These are phyloP conservation scores for Phaeotremella skinneri DNA, from an alignment of 768 basidiomycete species.

Conservation along the genomic window DNA sequence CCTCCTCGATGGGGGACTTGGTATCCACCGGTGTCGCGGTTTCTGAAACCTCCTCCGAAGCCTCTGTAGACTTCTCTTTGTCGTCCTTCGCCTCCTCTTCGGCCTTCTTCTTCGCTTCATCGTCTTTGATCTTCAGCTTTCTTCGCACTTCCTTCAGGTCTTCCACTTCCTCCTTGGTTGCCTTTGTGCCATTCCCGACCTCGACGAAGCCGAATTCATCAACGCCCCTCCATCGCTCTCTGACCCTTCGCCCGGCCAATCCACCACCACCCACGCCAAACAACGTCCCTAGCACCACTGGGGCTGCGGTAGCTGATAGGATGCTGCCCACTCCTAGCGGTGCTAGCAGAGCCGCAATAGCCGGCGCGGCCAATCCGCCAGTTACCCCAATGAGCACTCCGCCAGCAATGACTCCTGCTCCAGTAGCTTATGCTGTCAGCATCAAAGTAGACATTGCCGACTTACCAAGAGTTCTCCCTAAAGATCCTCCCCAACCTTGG, in stretches of 20 bases:
- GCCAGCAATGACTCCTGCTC: constrained; percentile 52
- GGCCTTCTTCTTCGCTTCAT: constrained; percentile 14
- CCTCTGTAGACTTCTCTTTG: constrained; percentile 12
- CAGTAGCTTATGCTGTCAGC: constrained; percentile 49
- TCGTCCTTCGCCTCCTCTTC: not conserved
- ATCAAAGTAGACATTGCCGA: not conserved
- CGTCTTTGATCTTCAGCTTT: constrained; percentile 19
- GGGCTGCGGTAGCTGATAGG: constrained; percentile 50
- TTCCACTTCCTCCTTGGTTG: constrained; percentile 38
- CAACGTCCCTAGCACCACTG: constrained; percentile 52
- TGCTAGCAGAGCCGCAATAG: constrained; percentile 52
- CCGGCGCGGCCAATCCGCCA: constrained; percentile 54
- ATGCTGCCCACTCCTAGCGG: constrained; percentile 48
- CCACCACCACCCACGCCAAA: constrained; percentile 55
- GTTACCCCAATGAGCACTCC: constrained; percentile 54
- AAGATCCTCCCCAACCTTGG: constrained; percentile 53
- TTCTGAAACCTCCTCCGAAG: constrained; percentile 36
- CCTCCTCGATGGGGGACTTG: constrained; percentile 6
- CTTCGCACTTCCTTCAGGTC: constrained; percentile 38
- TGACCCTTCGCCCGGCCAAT: constrained; percentile 51
- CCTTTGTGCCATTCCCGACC: constrained; percentile 46
- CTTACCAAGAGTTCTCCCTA: constrained; percentile 42
- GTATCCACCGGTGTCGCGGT: constrained; percentile 11
- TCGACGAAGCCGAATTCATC: constrained; percentile 54
- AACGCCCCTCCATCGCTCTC: constrained; percentile 53